Conservation (phyloP, 192 early-diverging fungal species). For the Coemansia sp. region DNA sequence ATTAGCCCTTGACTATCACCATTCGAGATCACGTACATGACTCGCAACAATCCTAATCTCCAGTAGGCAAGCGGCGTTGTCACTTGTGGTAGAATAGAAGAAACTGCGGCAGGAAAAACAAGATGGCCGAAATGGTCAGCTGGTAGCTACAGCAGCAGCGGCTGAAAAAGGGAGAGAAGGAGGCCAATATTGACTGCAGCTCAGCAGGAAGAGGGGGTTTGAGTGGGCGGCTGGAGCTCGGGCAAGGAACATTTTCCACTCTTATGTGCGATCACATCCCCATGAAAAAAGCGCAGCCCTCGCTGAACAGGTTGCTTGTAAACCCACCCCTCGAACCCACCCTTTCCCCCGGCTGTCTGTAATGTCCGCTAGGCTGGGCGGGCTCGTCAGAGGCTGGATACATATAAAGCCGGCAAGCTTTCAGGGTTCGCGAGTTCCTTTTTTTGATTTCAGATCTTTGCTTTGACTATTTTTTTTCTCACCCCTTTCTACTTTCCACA, state of each 20-base stretch:
- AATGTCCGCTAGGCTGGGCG: constrained; percentile 7
- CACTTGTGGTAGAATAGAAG: not conserved
- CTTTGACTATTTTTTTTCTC: constrained; percentile 6
- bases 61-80: not conserved
- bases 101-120: not conserved
- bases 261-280: constrained; percentile 11
- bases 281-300: constrained; percentile 12
- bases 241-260: constrained; percentile 7
- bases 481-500: constrained; percentile 14
- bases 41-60: not conserved
- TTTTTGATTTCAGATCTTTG: constrained; percentile 16
- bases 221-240: constrained; percentile 11
- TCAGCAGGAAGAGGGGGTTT: constrained; percentile 1
- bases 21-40: constrained; percentile 18
- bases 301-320: not conserved
- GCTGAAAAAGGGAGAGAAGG: not conserved
- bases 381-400: not conserved
- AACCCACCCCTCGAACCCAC: constrained; percentile 11
- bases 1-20: not conserved
- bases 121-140: not conserved
- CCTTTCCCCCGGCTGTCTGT: not conserved
- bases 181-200: not conserved
- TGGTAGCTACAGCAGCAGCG: constrained; percentile 1
- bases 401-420: constrained; percentile 8
- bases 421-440: constrained; percentile 10